Conservation (phyloP, 2,329 filamentous ascomycete genomes). For the Xylariaceae sp. region DNA sequence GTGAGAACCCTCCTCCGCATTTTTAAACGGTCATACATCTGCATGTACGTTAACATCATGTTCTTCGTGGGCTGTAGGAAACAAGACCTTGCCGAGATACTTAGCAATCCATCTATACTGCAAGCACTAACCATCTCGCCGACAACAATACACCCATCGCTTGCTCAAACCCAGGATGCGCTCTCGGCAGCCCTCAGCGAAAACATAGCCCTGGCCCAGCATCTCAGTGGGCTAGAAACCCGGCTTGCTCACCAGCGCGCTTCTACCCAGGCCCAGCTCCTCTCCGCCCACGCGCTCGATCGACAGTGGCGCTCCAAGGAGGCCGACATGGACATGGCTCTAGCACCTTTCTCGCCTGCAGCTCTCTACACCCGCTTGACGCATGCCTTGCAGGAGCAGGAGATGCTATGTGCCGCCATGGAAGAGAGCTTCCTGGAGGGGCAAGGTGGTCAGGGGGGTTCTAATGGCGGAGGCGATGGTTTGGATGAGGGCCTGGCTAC, state of each 20-base stretch:
- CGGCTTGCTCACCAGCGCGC: slow-evolving; percentile 59
- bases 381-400: slow-evolving; percentile 77
- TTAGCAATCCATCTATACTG: slow-evolving; percentile 62
- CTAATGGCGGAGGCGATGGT: slow-evolving; percentile 5
- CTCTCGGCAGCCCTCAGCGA: slow-evolving; percentile 63
- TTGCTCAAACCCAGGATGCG: slow-evolving; percentile 59
- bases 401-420: slow-evolving; percentile 70
- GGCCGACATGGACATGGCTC: slow-evolving; percentile 77
- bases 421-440: slow-evolving; percentile 89
- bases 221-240: slow-evolving; percentile 57
- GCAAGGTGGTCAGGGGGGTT: slow-evolving; percentile 27
- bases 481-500: slow-evolving; percentile 50
- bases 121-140: slow-evolving; percentile 68
- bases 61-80: slow-evolving; percentile 50
- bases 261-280: slow-evolving; percentile 72
- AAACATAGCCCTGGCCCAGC: slow-evolving; percentile 66
- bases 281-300: slow-evolving; percentile 81
- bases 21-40: neutral
- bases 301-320: slow-evolving; percentile 90
- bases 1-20: slow-evolving; percentile 43
- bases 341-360: slow-evolving; percentile 80
- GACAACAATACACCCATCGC: slow-evolving; percentile 66
- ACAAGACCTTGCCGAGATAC: slow-evolving; percentile 68
- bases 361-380: slow-evolving; percentile 78
- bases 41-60: neutral